Conservation (phyloP, 164 flowering plant species). For the Akebia trifoliata region DNA sequence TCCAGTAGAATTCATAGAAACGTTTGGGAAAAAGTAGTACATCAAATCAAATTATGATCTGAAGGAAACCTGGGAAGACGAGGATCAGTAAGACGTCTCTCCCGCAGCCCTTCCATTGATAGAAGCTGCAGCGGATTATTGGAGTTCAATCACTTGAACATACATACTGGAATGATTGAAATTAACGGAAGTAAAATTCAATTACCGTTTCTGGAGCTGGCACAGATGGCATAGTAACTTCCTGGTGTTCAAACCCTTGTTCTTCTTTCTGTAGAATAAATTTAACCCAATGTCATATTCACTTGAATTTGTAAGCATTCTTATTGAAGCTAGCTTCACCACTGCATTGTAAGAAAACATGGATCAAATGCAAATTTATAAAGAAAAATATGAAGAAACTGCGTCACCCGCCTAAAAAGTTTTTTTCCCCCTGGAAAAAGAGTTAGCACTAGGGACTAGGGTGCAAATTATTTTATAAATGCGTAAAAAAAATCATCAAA, state of each 20-base stretch:
- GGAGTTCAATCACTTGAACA: constrained; percentile 7
- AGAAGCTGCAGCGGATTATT: constrained; percentile 54
- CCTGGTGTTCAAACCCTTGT: constrained; percentile 78
- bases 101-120: constrained; percentile 77
- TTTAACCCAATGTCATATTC: neutral
- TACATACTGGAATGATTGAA: neutral
- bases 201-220: constrained; percentile 76
- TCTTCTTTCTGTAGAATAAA: constrained; percentile 64
- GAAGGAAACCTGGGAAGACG: constrained; percentile 68
- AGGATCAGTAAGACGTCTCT: constrained; percentile 75
- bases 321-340: neutral
- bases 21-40: neutral
- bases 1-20: neutral
- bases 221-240: constrained; percentile 65
- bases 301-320: neutral
- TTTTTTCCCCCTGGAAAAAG: too few species aligned
- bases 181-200: constrained; percentile 1
- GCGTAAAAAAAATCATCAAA: too few species aligned
- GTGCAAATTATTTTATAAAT: neutral
- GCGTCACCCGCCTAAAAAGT: neutral
- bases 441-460: too few species aligned
- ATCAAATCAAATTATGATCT: neutral
- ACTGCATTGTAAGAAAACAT: neutral
- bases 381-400: neutral
- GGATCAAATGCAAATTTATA: neutral